These are phyloP conservation scores for Clonostachys byssicola DNA, from an alignment of 2,329 filamentous ascomycete species.

Conservation along the genomic window DNA sequence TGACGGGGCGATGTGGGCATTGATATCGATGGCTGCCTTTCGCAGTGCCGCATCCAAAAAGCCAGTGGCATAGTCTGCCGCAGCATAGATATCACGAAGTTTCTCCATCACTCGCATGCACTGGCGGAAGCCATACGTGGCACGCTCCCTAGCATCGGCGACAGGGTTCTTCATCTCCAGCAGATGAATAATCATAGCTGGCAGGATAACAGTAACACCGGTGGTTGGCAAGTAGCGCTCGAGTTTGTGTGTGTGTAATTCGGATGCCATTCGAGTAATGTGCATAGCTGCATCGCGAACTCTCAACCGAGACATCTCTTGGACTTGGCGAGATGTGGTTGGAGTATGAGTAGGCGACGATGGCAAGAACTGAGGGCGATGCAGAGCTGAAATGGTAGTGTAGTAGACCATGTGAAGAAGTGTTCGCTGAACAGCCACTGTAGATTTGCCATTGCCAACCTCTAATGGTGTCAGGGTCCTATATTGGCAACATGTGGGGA, in stretches of 20 bases:
- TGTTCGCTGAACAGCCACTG: slow-evolving; percentile 69
- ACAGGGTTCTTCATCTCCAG: slow-evolving; percentile 86
- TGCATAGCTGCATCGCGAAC: slow-evolving; percentile 81
- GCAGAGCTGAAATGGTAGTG: slow-evolving; percentile 84
- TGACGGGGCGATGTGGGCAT: slow-evolving; percentile 21
- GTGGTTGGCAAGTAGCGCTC: slow-evolving; percentile 83
- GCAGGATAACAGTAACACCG: slow-evolving; percentile 84
- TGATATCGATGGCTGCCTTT: slow-evolving; percentile 76
- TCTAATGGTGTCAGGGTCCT: slow-evolving; percentile 49
- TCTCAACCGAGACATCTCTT: slow-evolving; percentile 77
- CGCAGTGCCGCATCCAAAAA: slow-evolving; percentile 91
- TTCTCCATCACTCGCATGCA: slow-evolving; percentile 91
- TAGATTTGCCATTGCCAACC: slow-evolving; percentile 54
- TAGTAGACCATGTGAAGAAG: slow-evolving; percentile 91
- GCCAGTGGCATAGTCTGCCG: slow-evolving; percentile 92
- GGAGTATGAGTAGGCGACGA: slow-evolving; percentile 54
- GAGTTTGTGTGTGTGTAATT: slow-evolving; percentile 67
- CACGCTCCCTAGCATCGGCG: slow-evolving; percentile 63
- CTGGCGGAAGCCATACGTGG: slow-evolving; percentile 77
- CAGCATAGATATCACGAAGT: slow-evolving; percentile 83
- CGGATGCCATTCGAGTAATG: slow-evolving; percentile 79
- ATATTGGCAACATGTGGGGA: slow-evolving; percentile 71
- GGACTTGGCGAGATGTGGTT: slow-evolving; percentile 60
- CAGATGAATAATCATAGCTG: slow-evolving; percentile 90
- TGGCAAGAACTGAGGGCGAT: slow-evolving; percentile 86